phyloP scores from a whole-genome alignment of 2,329 filamentous ascomycete species.

The Botrytis cinerea region DNA sequence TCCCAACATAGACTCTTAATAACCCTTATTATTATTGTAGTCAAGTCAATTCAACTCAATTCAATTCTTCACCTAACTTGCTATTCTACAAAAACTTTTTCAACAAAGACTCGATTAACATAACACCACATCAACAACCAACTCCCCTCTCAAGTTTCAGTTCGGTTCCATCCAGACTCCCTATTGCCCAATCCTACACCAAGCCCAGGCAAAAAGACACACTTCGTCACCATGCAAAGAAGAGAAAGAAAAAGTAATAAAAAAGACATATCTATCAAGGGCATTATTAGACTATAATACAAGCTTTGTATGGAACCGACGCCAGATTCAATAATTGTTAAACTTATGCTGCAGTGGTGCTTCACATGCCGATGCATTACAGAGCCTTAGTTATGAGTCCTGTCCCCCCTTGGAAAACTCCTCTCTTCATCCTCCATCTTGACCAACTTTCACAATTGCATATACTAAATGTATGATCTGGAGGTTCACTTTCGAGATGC shows the following conservation, averaged over 20 bases:
- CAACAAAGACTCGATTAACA: not conserved
- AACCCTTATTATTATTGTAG: not conserved
- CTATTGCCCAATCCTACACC: not conserved
- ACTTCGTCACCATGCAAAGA: slow-evolving; percentile 15
- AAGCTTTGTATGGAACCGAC: slow-evolving; percentile 23
- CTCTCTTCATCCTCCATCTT: slow-evolving; percentile 22
- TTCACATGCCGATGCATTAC: slow-evolving; percentile 21
- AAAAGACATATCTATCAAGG: slow-evolving; percentile 23
- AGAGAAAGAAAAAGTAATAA: not conserved
- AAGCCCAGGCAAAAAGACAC: not conserved
- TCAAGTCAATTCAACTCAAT: not conserved
- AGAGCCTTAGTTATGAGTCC: slow-evolving; percentile 20
- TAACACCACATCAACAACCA: not conserved
- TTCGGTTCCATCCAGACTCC: not conserved
- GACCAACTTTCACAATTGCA: slow-evolving; percentile 27
- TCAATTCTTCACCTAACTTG: not conserved
- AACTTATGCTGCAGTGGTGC: slow-evolving; percentile 7
- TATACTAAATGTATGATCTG: slow-evolving; percentile 31
- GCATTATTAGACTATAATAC: slow-evolving; percentile 26
- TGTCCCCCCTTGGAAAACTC: slow-evolving; percentile 21
- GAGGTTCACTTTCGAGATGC: slow-evolving; percentile 34
- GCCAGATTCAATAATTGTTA: slow-evolving; percentile 25
- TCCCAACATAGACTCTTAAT: not conserved
- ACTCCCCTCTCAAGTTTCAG: not conserved
- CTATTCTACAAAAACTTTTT: not conserved